Evolutionary conservation across 371 early-diverging fungal species (phyloP).

Genomic region (Batkoa obscura): DNA sequence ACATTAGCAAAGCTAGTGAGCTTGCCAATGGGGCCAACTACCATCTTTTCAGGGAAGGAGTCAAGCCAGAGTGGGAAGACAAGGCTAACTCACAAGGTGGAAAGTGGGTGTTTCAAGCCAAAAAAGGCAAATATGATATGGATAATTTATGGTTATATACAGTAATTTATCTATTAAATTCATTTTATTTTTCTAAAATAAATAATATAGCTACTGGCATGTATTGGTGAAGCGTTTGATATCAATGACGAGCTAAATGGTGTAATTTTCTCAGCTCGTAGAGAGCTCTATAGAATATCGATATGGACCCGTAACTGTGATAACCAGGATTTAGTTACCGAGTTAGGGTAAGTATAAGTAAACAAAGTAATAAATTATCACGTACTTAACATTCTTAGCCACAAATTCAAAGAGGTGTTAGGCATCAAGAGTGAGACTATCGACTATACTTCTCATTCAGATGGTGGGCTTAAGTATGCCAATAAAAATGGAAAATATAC

Average conservation of each 20-base stretch:
- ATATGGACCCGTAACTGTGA: conserved; percentile 74
- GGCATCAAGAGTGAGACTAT: background rate
- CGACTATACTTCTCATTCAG: background rate
- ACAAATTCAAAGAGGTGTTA: background rate
- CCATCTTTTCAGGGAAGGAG: conserved; percentile 90
- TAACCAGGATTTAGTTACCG: conserved; percentile 33
- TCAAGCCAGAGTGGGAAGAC: conserved; percentile 99
- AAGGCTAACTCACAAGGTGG: conserved; percentile 89
- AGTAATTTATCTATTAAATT: conserved; percentile 18
- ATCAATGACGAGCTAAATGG: conserved; percentile 74
- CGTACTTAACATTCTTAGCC: background rate
- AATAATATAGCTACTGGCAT: conserved; percentile 46
- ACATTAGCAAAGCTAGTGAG: conserved; percentile 60
- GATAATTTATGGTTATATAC: conserved; percentile 73
- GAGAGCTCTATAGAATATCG: conserved; percentile 58
- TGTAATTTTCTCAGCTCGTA: conserved; percentile 70
- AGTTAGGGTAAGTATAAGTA: conserved; percentile 33
- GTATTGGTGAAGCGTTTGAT: conserved; percentile 81
- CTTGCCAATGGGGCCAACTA: conserved; percentile 71
- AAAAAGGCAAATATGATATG: conserved; percentile 48
- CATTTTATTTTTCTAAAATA: background rate
- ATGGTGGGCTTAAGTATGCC: background rate
- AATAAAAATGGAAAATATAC: background rate
- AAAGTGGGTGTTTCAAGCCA: conserved; percentile 78
- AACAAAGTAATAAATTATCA: too few relatives aligned